Base-by-base conservation (phyloP, 805 yeast species). In the Yarrowia alimentaria region DNA sequence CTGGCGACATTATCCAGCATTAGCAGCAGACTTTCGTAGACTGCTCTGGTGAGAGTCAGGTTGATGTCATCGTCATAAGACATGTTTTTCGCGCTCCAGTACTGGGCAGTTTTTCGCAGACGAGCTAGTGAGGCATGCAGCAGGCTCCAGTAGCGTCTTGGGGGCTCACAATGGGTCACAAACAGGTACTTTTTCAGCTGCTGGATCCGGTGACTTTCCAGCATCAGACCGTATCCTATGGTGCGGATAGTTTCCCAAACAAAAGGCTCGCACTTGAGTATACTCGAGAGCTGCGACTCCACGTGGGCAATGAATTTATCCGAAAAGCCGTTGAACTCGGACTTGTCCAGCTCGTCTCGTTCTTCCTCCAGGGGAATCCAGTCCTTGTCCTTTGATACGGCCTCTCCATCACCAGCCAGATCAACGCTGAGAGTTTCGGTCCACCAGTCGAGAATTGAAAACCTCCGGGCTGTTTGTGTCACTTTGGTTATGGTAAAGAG, bases 251-350 rank as follows among this genome's bases (percentile, higher is more conserved):
- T 37, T 12, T 37, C 43, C 43, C 43, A 37, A 1, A 37, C 43
- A 25, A 37, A 37, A 22, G 43, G 30, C 17, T 37, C 43, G 7
- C 25, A 24, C 6, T 37, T 29, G 5, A 37, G n/a, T 5, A 37
- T 20, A 12, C 43, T 24, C 4, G 43, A 37, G 4, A 37, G 17
- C 10, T 37, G 43, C 17, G 24, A 24, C 11, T 37, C 43, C 3
- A 37, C 30, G 9, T 37, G 43, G 3, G 30, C 30, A 24, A 37
- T 9, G n/a, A 37, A 37, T 22, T 37, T 37, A n/a, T 37, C 43
- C 3, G 43, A 37, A n/a, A 37, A 37, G 5, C 43, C 43, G 13
- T 37, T 37, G 43, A 37, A 37, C 11, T 37, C 43, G 3, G 43
- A 37, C 6, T 37, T 37, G n/a, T 37, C 43, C 5, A 26, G 12